Base-by-base conservation (phyloP, 805 yeast genomes). In the Saturnispora ahearnii region DNA sequence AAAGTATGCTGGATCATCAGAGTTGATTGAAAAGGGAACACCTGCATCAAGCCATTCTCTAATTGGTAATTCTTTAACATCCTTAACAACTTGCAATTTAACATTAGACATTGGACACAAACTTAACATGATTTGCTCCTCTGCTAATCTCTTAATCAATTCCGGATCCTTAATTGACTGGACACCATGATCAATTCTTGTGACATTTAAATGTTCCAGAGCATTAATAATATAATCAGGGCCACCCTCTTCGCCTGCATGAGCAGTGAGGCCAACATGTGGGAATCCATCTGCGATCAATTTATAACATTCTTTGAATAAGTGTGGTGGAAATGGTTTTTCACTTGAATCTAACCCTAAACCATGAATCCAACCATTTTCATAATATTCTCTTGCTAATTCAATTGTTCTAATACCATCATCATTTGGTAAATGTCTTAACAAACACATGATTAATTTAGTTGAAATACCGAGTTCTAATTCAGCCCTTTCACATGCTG, bases 161-260 rank as follows among this genome's bases (percentile, higher is more conserved):
- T 68, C 76, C 0, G 67, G 69, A 57, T 75, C 81, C 38, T 83
- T 73, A 42, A 72, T 65, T 9, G 87, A 76, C 60, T 82, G 79
- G 55, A 85, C 78, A 49, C 95, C 95, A 61, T 87, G 95, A 61
- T 87, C 95, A 50, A 87, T 82, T 65, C 96, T 76, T 32, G 81
- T 73, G 26, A 78, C 86, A 1, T 77, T 72, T 51, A 84, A 72
- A 44, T 71, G 51, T 57, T 83, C 82, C 53, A 86, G 67, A 2
- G 93, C 69, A 48, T 72, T 73, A 9, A 67, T 51, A 28, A 86
- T 85, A 56, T 71, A 84, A n/a, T 78, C 74, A 40, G 87, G 80
- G 55, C 83, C 87, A 48, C 91, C 95, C 69, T 87, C 95, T 67
- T 87, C 95, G 59, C 95, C 95, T 2, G 93, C 95, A 60, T 87